phyloP scores from a whole-genome alignment of 208 protist species.

The Porcisia deanei region DNA sequence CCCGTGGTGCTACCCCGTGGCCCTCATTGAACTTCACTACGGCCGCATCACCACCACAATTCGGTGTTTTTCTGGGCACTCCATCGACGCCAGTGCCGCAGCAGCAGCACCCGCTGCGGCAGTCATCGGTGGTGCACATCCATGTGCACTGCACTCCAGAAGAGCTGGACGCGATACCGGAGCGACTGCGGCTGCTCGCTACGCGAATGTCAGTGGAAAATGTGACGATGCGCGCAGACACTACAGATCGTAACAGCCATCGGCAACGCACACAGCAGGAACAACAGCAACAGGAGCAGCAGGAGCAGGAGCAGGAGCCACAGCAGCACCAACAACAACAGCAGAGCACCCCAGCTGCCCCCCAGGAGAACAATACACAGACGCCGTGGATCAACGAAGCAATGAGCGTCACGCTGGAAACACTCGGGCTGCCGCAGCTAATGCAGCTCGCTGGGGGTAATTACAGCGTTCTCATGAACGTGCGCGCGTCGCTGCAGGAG shows the following conservation, averaged over 20 bases:
- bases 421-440: constrained; percentile 14
- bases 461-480: constrained; percentile 2
- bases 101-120: constrained; percentile 6
- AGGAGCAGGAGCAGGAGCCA: neutral
- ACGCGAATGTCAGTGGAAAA: constrained; percentile 25
- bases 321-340: constrained; percentile 5
- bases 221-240: constrained; percentile 14
- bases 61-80: constrained; percentile 1
- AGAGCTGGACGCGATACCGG: constrained; percentile 65
- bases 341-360: neutral
- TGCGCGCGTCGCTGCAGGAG: constrained; percentile 17
- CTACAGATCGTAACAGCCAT: neutral
- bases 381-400: constrained; percentile 17
- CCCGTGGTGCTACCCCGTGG: neutral
- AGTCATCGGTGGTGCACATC: constrained; percentile 50
- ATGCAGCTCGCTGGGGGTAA: constrained; percentile 13
- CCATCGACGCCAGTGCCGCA: constrained; percentile 5
- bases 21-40: neutral
- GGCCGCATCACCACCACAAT: neutral
- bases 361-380: neutral
- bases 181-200: constrained; percentile 42
- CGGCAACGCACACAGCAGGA: neutral
- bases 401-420: neutral
- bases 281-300: neutral
- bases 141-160: constrained; percentile 74